phyloP scores from a whole-genome alignment of 2,329 filamentous ascomycete genomes.

The Cytospora leucostoma region DNA sequence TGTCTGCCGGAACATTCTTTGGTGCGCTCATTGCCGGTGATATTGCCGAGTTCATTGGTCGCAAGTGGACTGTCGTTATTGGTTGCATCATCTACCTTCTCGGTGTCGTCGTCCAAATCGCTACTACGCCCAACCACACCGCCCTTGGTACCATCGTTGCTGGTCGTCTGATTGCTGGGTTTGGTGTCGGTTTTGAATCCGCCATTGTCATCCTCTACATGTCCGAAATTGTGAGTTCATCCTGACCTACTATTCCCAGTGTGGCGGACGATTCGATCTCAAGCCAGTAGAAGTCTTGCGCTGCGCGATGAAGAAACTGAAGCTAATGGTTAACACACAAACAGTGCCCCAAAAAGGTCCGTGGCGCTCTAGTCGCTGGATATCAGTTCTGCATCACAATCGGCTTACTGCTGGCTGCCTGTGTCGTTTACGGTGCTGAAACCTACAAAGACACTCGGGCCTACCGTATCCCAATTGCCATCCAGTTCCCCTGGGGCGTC shows the following conservation, averaged over 20 bases:
- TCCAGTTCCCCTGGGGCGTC: slow-evolving; percentile 80
- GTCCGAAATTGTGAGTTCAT: slow-evolving; percentile 69
- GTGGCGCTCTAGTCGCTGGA: slow-evolving; percentile 76
- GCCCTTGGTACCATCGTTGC: slow-evolving; percentile 65
- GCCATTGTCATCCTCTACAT: slow-evolving; percentile 84
- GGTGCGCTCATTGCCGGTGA: slow-evolving; percentile 77
- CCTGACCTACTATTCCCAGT: not conserved
- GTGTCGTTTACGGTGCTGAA: slow-evolving; percentile 72
- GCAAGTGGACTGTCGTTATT: slow-evolving; percentile 69
- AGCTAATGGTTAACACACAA: slow-evolving; percentile 24
- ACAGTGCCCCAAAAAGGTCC: slow-evolving; percentile 65
- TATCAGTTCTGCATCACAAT: slow-evolving; percentile 86
- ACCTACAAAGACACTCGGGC: slow-evolving; percentile 61
- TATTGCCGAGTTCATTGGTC: slow-evolving; percentile 72
- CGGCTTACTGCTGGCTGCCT: slow-evolving; percentile 73
- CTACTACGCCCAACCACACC: slow-evolving; percentile 48
- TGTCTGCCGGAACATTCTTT: slow-evolving; percentile 78
- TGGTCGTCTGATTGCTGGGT: slow-evolving; percentile 73
- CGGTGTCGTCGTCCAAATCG: slow-evolving; percentile 68
- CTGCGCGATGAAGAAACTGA: slow-evolving; percentile 14
- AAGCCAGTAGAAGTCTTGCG: slow-evolving; percentile 29
- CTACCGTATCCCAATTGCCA: slow-evolving; percentile 78
- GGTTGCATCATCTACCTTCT: slow-evolving; percentile 72
- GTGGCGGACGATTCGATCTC: not conserved
- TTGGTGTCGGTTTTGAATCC: slow-evolving; percentile 80